Conservation (phyloP, 192 early-diverging fungal species). For the Dissophora ornata region DNA sequence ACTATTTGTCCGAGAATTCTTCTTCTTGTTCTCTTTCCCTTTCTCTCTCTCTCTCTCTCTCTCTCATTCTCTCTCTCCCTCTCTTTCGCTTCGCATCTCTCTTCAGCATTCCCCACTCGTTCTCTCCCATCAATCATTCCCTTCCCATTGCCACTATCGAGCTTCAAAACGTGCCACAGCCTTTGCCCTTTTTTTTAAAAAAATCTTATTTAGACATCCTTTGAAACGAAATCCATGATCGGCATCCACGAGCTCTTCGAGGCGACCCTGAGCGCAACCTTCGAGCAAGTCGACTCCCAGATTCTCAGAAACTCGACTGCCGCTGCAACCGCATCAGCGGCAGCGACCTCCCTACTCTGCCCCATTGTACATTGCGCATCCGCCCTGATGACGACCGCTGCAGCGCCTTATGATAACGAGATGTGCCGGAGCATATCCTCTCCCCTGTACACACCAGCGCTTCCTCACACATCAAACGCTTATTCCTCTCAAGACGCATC, state of each 20-base stretch:
- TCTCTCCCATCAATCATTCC: neutral
- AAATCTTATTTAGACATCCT: neutral
- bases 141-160: no score
- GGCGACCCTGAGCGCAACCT: neutral
- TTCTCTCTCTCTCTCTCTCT: neutral
- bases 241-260: slow-evolving; percentile 15
- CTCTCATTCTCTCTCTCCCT: slow-evolving; percentile 1
- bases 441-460: neutral
- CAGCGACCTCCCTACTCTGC: neutral
- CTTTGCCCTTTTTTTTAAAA: no score
- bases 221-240: slow-evolving; percentile 19
- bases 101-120: neutral
- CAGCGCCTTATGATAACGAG: neutral
- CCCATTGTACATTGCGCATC: slow-evolving; percentile 4
- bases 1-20: no score
- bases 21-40: no score
- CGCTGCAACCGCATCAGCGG: no score
- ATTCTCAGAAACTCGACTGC: neutral
- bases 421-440: neutral
- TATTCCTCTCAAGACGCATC: neutral
- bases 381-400: neutral
- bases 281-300: neutral
- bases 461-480: no score
- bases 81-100: neutral
- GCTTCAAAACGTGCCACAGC: no score